These are phyloP conservation scores for Amphibolis antarctica DNA, from an alignment of 106 monocot genomes.

Conservation along the genomic window DNA sequence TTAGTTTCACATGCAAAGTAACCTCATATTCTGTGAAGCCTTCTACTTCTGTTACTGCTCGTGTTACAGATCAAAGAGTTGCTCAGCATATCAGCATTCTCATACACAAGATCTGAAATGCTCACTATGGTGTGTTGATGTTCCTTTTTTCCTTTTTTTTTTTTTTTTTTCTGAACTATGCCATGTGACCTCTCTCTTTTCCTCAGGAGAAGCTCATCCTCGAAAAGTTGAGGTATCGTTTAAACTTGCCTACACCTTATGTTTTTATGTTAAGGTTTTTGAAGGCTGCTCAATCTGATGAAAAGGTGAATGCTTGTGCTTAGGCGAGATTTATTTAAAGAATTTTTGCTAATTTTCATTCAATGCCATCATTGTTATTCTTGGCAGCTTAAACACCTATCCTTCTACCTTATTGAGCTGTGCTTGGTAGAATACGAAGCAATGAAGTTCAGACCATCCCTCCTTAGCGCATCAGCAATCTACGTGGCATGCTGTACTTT, in stretches of 20 bases:
- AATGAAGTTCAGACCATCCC: slow-evolving; percentile 35
- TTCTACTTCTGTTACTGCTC: background rate
- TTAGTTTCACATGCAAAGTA: background rate
- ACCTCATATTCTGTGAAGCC: background rate
- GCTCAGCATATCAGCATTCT: slow-evolving; percentile 27
- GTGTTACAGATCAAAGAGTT: slow-evolving; percentile 33
- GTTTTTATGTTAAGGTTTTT: slow-evolving; percentile 49
- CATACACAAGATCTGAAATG: slow-evolving; percentile 31
- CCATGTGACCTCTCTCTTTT: background rate
- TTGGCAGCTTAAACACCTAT: slow-evolving; percentile 33
- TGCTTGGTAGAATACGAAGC: slow-evolving; percentile 40
- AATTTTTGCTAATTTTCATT: background rate
- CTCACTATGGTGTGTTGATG: slow-evolving; percentile 32
- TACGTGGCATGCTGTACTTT: slow-evolving; percentile 39
- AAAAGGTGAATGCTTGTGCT: slow-evolving; percentile 10
- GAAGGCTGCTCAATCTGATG: slow-evolving; percentile 36
- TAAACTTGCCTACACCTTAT: slow-evolving; percentile 45
- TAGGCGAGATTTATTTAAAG: too few species aligned
- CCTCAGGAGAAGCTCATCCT: slow-evolving; percentile 34
- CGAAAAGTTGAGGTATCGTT: slow-evolving; percentile 23
- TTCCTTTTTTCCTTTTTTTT: background rate
- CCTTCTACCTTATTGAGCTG: slow-evolving; percentile 46
- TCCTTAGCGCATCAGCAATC: slow-evolving; percentile 41
- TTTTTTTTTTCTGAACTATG: background rate
- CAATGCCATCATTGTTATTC: background rate